These are phyloP conservation scores for Rhizopus stolonifer DNA, from an alignment of 371 early-diverging fungal species.

Conservation along the genomic window DNA sequence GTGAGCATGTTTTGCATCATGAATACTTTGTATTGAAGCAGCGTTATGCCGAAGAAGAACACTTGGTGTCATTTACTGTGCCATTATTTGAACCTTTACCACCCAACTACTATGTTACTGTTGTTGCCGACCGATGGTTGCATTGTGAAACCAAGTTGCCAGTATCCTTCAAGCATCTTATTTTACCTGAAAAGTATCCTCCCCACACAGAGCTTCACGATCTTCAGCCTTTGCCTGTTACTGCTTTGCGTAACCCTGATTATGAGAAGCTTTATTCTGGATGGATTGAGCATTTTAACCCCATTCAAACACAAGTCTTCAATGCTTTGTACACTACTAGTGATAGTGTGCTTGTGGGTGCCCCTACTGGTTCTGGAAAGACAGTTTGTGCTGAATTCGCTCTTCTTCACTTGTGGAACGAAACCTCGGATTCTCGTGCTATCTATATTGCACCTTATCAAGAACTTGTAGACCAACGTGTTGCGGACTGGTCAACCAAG, in stretches of 20 bases:
- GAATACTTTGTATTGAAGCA: constrained; percentile 88
- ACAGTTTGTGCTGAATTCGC: constrained; percentile 97
- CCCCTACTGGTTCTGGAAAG: constrained; percentile 97
- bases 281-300: constrained; percentile 83
- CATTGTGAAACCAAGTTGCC: constrained; percentile 87
- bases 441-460: constrained; percentile 95
- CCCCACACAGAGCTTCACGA: constrained; percentile 95
- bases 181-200: constrained; percentile 89
- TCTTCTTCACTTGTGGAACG: constrained; percentile 80
- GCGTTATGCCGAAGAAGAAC: constrained; percentile 69
- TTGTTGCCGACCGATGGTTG: constrained; percentile 94
- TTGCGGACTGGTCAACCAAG: constrained; percentile 77
- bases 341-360: constrained; percentile 93
- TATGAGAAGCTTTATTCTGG: constrained; percentile 68
- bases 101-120: constrained; percentile 92
- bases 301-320: constrained; percentile 97
- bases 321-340: constrained; percentile 87
- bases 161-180: constrained; percentile 89
- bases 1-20: constrained; percentile 83
- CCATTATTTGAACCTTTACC: constrained; percentile 93
- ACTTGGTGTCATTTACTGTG: constrained; percentile 83
- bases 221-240: constrained; percentile 85
- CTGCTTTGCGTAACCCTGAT: constrained; percentile 73
- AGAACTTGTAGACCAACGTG: constrained; percentile 79
- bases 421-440: constrained; percentile 61